Base-by-base conservation (phyloP, 1,139 yeast genomes). In the Pichia sp. region DNA sequence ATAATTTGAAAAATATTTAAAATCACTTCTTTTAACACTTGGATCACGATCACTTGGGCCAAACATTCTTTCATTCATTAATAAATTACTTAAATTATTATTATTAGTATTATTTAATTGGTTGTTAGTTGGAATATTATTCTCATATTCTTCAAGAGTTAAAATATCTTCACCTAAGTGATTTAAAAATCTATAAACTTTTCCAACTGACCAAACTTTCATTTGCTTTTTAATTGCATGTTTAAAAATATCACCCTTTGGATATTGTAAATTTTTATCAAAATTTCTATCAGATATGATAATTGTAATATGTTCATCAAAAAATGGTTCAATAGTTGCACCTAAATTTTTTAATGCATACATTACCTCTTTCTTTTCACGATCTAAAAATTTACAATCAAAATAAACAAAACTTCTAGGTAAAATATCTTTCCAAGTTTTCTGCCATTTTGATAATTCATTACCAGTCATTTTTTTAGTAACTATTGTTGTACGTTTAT, bases 41-140 rank as follows among this genome's bases (percentile, higher is more conserved):
- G 95, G 94, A 62, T 90, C 97, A 54, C 96, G 74, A 63, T 92
- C 97, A 32, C 85, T 77, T 1, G 96, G 85, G 9, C 96, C 96
- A 60, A 80, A 79, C 24, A 87, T 68, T 58, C 87, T 86, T 61
- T 94, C 98, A 59, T 87, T 90, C 51, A 80, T 80, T 54, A 90
- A 73, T 53, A 92, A 70, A 47, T 81, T 77, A 38, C 83, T 80
- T 47, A 92, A 71, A 44, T 65, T 50, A 35, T 51, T 48, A 29
- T 40, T 44, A 9, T 33, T 40, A 26, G 28, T 36, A 20, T 27
- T 39, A 11, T 26, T 16, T 16, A 16, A 16, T 16, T 16, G 16
- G 16, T 16, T 16, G 16, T 16, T n/a, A 30, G n/a, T 25, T 4
- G 11, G 16, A 16, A 38, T 39, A 28, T 38, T 39, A 36, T 32